Evolutionary conservation across 2,329 filamentous ascomycete genomes (phyloP), one percentile per base, ranked within the genome.

Genomic region (Pseudofabraea citricarpa): DNA sequence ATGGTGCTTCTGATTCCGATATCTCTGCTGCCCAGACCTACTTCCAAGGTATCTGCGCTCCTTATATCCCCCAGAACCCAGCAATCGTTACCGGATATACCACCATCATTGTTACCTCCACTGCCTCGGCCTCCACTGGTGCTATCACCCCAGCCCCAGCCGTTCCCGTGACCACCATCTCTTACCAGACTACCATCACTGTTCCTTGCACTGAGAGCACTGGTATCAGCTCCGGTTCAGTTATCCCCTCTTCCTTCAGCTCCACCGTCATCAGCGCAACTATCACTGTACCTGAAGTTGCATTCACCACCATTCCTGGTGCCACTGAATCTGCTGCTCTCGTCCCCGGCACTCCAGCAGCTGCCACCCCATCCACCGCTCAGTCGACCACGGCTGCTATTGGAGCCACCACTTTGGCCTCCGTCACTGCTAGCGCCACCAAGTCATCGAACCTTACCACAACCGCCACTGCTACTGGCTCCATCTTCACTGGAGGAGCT

Each of bases 11-110:
- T 46, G 75, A 83, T 48, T 71, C 77, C 36, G 77, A 87, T 61
- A 74, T 91, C 55, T 73, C 79, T 43, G 69, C 81, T 56, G 87
- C 89, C 48, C 75, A 93, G 47, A 77, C 78, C 57, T 95, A 87
- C 79, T 85, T 96, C 74, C 84, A 90, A 66, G 90, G 90, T 64
- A 87, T 97, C 68, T 97, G 91, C 71, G 89, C 86, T 45, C 69
- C 76, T 41, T 83, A 84, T 66, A 76, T 88, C 26, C 72, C 76
- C 13, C 57, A 77, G 62, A 95, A 96, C 77, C 89, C 90, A n/a
- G 87, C 75, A 51, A 87, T 97, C 58, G 79, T 88, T 60, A 94
- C 86, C 39, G 81, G 78, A 50, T 81, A 88, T 55, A 80, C 85
- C 19, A 72, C 74, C 29, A 70, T 80, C 62, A 79, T 38, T 10